Evolutionary conservation across 176 grass and related monocot species (phyloP), one percentile per base, ranked within the genome.

Genomic region (Aegilops umbellulata): DNA sequence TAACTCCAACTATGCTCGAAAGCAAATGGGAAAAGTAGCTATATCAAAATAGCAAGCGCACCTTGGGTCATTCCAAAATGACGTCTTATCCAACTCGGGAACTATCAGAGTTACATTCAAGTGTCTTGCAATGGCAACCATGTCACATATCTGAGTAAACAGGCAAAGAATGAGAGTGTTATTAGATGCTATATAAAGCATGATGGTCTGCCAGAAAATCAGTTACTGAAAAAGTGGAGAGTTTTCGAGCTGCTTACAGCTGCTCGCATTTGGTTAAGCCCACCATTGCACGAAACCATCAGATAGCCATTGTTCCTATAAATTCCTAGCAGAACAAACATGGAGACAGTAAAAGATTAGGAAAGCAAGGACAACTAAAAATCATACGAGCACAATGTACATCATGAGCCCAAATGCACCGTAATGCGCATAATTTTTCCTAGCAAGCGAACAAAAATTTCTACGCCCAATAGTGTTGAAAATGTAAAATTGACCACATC

Each of bases 221-320:
- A 47, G 4, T 55, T 42, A 74, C 58, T 74, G 65, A 27, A 1
- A n/a, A 61, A 83, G 76, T 20, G 22, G 42, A 79, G 55, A 19
- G 57, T 65, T 55, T 79, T 32, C 5, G 77, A 65, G 29, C 27
- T 27, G 53, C 91, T 91, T 89, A 95, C 93, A 17, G 86, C 91
- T 69, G 90, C 68, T 95, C 91, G 86, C 91, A 95, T 95, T 77
- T 95, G 93, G 86, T 95, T 95, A 80, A 95, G 93, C 57, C 93
- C 93, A 68, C 93, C 93, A 84, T 95, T 95, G 88, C 90, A 92
- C 55, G 93, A 95, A 75, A 95, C 88, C 86, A 93, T 95, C 44
- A 95, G 78, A 82, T 91, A 95, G 39, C 93, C 91, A 83, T 95
- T 95, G 72, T 79, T 95, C 42, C 58, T 85, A 71, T 95, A 93